phyloP scores from a whole-genome alignment of 1,284 basidiomycete species.

The Sporisorium exsertum region DNA sequence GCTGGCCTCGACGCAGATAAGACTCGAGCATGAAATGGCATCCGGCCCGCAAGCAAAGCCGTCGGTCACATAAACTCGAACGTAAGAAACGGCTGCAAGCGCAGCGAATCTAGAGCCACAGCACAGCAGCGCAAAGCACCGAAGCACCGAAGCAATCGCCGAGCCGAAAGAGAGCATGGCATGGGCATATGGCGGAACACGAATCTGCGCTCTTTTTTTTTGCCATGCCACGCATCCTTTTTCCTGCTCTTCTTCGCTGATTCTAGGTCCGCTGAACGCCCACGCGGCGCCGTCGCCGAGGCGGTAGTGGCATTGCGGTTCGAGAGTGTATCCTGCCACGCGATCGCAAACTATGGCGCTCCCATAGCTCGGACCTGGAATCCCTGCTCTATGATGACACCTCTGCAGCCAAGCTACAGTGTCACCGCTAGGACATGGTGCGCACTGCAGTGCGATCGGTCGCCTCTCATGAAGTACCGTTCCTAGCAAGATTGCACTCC shows the following conservation, averaged over 20 bases:
- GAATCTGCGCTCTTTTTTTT: conserved; percentile 6
- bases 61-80: neutral
- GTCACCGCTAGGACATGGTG: neutral
- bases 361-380: conserved; percentile 1
- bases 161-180: neutral
- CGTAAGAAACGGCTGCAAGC: neutral
- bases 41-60: neutral
- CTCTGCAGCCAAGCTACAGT: neutral
- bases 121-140: neutral
- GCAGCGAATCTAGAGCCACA: neutral
- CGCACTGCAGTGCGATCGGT: neutral
- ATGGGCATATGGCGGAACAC: neutral
- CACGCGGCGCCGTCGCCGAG: conserved; percentile 28
- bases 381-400: conserved; percentile 6
- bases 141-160: neutral
- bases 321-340: conserved; percentile 7
- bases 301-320: conserved; percentile 4
- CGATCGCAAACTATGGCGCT: conserved; percentile 2
- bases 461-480: neutral
- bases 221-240: conserved; percentile 12
- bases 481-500: neutral
- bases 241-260: neutral
- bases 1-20: neutral
- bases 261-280: conserved; percentile 17
- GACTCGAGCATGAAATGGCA: conserved; percentile 1